Base-by-base conservation (phyloP, 2,329 filamentous ascomycete genomes). In the Monilinia fructicola region DNA sequence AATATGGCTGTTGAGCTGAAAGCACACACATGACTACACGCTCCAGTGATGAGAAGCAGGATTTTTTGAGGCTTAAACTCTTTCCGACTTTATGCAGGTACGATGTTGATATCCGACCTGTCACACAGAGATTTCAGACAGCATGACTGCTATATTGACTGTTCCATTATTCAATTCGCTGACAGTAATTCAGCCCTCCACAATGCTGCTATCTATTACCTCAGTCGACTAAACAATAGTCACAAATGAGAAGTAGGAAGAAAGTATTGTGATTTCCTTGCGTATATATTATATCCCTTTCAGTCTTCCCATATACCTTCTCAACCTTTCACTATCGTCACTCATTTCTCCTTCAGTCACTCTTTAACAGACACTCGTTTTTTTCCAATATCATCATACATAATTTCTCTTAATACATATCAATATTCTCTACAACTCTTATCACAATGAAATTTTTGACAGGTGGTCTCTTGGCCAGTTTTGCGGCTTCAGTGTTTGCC, bases 401-500 rank as follows among this genome's bases (percentile, higher is more conserved):
- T 26, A 35, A 31, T n/a, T 18, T n/a, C 26, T 35, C 21, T 59
- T 59, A 42, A 58, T 65, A 58, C 26, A 64, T 10, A 28, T 16
- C 42, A 28, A 58, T 2, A 50, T 38, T 7, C 21, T 50, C 14
- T 5, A 26, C 14, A 18, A 11, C 21, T 4, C 28, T 38, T 50
- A 3, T 12, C 44, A 35, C 10, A 42, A 72, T 72, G 71, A 72
- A 69, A 52, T 67, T 70, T 54, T 67, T 62, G 7, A 65, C 54
- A 9, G 53, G 68, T 38, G 58, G 68, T 31, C 67, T 69, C 18
- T 58, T 70, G 63, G 69, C 70, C 56, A 67, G 68, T 52, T 40
- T 72, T 21, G 52, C 69, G 21, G 67, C 69, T 16, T 71, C 70
- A 23, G 71, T 66, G 7, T 12, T 70, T 11, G 75, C 74, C 5